phyloP scores from a whole-genome alignment of 2,329 filamentous ascomycete species.

The Whalleya microplaca region DNA sequence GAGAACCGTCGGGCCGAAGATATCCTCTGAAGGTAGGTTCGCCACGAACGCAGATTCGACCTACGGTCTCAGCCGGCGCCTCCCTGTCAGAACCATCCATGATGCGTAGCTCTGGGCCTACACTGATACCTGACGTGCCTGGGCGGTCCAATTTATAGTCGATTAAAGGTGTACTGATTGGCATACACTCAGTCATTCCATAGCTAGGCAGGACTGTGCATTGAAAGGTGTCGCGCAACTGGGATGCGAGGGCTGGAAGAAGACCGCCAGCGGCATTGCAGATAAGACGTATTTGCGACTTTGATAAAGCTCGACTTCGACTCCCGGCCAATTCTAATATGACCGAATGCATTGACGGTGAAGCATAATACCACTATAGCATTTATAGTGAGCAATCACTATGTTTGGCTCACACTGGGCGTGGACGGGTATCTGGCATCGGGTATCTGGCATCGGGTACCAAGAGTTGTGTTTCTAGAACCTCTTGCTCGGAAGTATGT shows the following conservation, averaged over 20 bases:
- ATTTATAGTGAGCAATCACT: neutral
- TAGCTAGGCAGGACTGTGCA: constrained; percentile 59
- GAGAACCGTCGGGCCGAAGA: constrained; percentile 45
- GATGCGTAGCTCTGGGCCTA: constrained; percentile 56
- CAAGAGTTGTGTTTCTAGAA: neutral
- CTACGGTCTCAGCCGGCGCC: constrained; percentile 42
- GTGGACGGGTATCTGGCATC: neutral
- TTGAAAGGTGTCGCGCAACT: constrained; percentile 53
- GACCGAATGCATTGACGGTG: constrained; percentile 59
- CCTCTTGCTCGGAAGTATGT: neutral
- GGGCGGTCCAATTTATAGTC: constrained; percentile 54
- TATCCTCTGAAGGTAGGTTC: constrained; percentile 57
- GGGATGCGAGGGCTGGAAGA: constrained; percentile 53
- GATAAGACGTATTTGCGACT: constrained; percentile 53
- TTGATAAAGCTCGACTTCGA: constrained; percentile 44
- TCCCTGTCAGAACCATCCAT: constrained; percentile 45
- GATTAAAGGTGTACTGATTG: constrained; percentile 59
- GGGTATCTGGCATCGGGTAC: too few relatives aligned
- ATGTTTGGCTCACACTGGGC: neutral
- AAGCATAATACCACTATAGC: constrained; percentile 57
- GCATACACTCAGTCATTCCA: constrained; percentile 65
- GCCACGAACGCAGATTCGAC: constrained; percentile 55
- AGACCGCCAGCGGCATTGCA: constrained; percentile 60
- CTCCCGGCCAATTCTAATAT: constrained; percentile 51
- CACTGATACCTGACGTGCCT: constrained; percentile 56